Evolutionary conservation across 768 basidiomycete genomes (phyloP), one percentile per base, ranked within the genome.

Genomic region (Mycena venus): DNA sequence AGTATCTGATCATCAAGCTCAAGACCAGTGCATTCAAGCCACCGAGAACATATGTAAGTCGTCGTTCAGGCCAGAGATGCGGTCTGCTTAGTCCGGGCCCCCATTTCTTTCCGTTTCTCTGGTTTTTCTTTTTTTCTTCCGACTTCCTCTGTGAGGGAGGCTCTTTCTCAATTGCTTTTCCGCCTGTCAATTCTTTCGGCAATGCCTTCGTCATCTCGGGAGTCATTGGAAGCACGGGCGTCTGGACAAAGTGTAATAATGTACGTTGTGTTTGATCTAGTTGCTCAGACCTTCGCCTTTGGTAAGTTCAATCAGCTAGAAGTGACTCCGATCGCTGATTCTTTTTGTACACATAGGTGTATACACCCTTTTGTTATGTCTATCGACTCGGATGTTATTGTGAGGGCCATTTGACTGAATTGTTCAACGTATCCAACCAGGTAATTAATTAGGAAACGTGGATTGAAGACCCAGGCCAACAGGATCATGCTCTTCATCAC

Each of bases 221-320:
- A 60, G 21, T 11, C 49, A 25, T n/a, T 21, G 31, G 29, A 15
- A 6, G 55, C 15, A 1, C 3, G 5, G 53, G 53, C 27, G 27
- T 55, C 53, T 15, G 27, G 8, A 2, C n/a, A n/a, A n/a, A n/a
- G n/a, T n/a, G 29, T 14, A 4, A 17, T 67, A 44, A 40, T 56
- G 21, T 65, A 65, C 19, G n/a, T n/a, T 10, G 29, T 73, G 1
- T 12, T 67, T 32, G 65, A 36, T 15, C 25, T 67, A 0, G 44
- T 73, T 8, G 49, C 29, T 1, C 72, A 73, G 44, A 73, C 72
- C 12, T 73, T 73, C 19, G 36, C 67, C 9, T 73, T 73, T 29
- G 65, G 72, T 36, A 36, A 34, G 64, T 31, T 2, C 7, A 15
- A 11, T 56, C 31, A 6, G 15, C 25, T 31, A 5, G 4, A 15